A percentile compares a stretch with the other conserved stretches of the same genome.
These are phyloP conservation scores for Periconia macrospinosa DNA, from an alignment of 2,329 filamentous ascomycete genomes.

Conservation along the genomic window DNA sequence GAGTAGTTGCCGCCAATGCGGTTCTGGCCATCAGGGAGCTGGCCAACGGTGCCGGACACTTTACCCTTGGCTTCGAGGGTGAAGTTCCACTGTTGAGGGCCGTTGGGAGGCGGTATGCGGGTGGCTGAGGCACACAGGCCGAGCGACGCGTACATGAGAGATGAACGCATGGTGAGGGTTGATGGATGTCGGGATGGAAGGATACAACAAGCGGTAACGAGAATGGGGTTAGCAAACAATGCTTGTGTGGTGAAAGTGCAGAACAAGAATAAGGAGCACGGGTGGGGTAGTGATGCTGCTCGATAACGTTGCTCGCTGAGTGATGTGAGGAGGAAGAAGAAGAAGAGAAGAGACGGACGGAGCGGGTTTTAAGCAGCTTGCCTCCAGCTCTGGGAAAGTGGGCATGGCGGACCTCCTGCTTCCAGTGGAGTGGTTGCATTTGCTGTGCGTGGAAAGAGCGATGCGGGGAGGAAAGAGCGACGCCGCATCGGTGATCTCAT, in stretches of 20 bases:
- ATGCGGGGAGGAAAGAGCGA: no score
- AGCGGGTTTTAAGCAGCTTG: no score
- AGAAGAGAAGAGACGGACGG: not conserved
- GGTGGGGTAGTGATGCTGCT: not conserved
- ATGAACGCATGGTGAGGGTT: slow-evolving; percentile 21
- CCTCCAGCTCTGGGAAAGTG: no score
- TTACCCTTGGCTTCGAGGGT: slow-evolving; percentile 11
- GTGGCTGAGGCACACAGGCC: slow-evolving; percentile 21
- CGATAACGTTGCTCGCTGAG: no score
- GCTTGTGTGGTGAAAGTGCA: not conserved
- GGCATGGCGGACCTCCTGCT: no score
- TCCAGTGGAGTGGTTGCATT: no score
- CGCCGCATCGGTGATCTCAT: no score
- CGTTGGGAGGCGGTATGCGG: slow-evolving; percentile 7
- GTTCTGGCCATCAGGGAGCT: slow-evolving; percentile 63
- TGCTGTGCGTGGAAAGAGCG: no score
- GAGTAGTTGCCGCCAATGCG: slow-evolving; percentile 55
- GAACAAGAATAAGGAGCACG: not conserved
- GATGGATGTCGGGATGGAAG: not conserved
- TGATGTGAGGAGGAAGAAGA: not conserved
- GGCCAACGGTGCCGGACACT: slow-evolving; percentile 54
- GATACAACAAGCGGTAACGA: not conserved
- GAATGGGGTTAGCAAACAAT: not conserved
- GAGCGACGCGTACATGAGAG: slow-evolving; percentile 16
- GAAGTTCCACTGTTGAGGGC: slow-evolving; percentile 1